Percentiles rank a stretch among this genome's conserved stretches.
Evolutionary conservation across 2,329 filamentous ascomycete genomes (phyloP).

Genomic region (Orbilia javanica): DNA sequence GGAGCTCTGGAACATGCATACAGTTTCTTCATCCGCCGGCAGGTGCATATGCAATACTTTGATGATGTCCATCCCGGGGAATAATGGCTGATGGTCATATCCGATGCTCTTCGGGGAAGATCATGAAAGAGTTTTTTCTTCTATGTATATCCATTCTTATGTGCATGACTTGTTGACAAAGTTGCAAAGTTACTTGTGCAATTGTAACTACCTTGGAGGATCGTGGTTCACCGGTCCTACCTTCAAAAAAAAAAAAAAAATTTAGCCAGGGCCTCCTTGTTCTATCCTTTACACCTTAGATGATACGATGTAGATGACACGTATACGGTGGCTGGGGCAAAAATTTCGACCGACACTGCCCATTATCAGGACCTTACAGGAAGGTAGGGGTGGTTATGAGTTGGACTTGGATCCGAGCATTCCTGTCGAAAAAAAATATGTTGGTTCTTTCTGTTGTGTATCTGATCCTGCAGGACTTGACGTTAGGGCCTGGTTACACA

Average conservation of each 20-base stretch:
- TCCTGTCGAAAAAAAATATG: slow-evolving; percentile 2
- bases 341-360: not conserved
- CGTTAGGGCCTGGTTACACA: slow-evolving; percentile 17
- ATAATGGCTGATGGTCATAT: slow-evolving; percentile 4
- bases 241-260: too few species aligned
- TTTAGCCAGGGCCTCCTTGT: slow-evolving; percentile 3
- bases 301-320: slow-evolving; percentile 15
- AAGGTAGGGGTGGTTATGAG: slow-evolving; percentile 6
- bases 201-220: slow-evolving; percentile 5
- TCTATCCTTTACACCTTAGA: slow-evolving; percentile 15
- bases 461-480: slow-evolving; percentile 2
- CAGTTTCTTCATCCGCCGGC: slow-evolving; percentile 16
- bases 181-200: not conserved
- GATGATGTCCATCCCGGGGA: slow-evolving; percentile 47
- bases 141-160: not conserved
- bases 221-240: slow-evolving; percentile 3
- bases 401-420: slow-evolving; percentile 10
- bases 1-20: slow-evolving; percentile 49
- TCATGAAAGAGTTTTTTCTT: slow-evolving; percentile 7
- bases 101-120: slow-evolving; percentile 41
- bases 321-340: slow-evolving; percentile 14
- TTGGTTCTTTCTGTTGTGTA: slow-evolving; percentile 5
- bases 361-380: not conserved
- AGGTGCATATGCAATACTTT: slow-evolving; percentile 31
- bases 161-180: slow-evolving; percentile 4